Conservation (phyloP, 2,329 filamentous ascomycete species). For the Neospermospora avenae region DNA sequence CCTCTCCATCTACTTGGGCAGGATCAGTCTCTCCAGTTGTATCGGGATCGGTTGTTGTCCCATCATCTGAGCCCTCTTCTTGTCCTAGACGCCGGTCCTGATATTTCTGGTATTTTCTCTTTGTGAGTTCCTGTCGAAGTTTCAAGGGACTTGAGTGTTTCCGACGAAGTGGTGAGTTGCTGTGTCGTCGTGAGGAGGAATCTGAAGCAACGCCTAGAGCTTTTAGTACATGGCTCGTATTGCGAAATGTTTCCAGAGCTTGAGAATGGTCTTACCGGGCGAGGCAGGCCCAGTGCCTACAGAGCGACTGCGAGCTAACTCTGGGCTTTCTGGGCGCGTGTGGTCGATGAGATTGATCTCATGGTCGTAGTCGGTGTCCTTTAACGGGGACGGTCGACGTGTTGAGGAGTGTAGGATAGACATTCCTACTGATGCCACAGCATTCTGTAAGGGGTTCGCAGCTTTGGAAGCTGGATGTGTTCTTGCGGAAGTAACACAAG, state of each 20-base stretch:
- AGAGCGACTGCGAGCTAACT: slow-evolving; percentile 20
- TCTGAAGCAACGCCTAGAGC: slow-evolving; percentile 16
- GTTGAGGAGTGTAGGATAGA: slow-evolving; percentile 29
- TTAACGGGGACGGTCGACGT: slow-evolving; percentile 52
- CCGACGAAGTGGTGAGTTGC: slow-evolving; percentile 24
- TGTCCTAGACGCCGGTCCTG: slow-evolving; percentile 36
- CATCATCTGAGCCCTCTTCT: slow-evolving; percentile 10
- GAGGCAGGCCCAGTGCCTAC: slow-evolving; percentile 8
- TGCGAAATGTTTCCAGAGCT: not conserved
- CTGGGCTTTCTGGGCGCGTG: slow-evolving; percentile 14
- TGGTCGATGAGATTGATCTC: slow-evolving; percentile 66
- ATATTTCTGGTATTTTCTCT: slow-evolving; percentile 33
- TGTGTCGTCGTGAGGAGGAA: slow-evolving; percentile 26
- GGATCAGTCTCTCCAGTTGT: slow-evolving; percentile 3
- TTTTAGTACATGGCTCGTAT: not conserved
- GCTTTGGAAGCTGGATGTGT: not conserved
- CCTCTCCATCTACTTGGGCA: slow-evolving; percentile 7
- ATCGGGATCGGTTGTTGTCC: slow-evolving; percentile 3
- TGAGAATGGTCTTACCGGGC: not conserved
- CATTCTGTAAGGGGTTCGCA: not conserved
- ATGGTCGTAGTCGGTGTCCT: slow-evolving; percentile 65
- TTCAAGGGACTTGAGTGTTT: slow-evolving; percentile 22
- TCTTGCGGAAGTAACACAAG: not conserved
- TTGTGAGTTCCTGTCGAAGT: slow-evolving; percentile 28
- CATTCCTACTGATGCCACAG: slow-evolving; percentile 22